phyloP scores from a whole-genome alignment of 2,329 filamentous ascomycete species.

The Diaporthe humulicola region DNA sequence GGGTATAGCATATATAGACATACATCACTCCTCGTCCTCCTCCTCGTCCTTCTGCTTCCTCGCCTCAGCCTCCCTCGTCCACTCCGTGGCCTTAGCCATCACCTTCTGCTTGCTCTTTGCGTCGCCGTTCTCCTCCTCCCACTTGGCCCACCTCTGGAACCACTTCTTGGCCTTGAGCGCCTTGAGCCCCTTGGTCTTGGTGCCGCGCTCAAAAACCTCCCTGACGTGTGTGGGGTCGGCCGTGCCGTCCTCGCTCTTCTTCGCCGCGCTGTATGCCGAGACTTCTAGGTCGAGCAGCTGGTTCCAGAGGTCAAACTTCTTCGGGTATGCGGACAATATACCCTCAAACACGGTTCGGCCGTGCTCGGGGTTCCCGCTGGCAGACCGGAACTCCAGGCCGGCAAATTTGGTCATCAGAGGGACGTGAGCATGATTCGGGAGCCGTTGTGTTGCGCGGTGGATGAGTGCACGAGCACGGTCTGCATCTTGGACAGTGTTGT shows the following conservation, averaged over 20 bases:
- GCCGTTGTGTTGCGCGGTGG: conserved; percentile 85
- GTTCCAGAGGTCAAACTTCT: conserved; percentile 93
- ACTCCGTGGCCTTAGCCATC: conserved; percentile 78
- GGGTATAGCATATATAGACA: conserved; percentile 22
- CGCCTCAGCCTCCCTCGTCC: conserved; percentile 67
- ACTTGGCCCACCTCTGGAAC: conserved; percentile 93
- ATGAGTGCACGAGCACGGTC: conserved; percentile 84
- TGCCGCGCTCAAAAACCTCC: conserved; percentile 85
- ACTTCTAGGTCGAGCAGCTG: conserved; percentile 90
- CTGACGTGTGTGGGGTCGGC: conserved; percentile 70
- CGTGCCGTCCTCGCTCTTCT: conserved; percentile 67
- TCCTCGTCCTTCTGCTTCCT: conserved; percentile 50
- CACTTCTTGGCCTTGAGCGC: conserved; percentile 85
- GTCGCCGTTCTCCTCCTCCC: conserved; percentile 83
- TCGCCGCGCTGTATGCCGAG: conserved; percentile 66
- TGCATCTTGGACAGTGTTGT: conserved; percentile 77
- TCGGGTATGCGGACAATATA: conserved; percentile 85
- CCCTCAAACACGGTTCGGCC: conserved; percentile 96
- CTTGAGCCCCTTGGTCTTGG: conserved; percentile 79
- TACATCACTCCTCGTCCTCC: conserved; percentile 45
- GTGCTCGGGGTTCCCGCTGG: conserved; percentile 86
- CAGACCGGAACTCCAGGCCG: conserved; percentile 88
- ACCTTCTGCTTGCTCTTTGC: conserved; percentile 79
- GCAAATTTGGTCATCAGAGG: conserved; percentile 89
- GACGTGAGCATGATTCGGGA: conserved; percentile 74